phyloP scores from a whole-genome alignment of 257 asterid species.

The Solanum sejunctum region DNA sequence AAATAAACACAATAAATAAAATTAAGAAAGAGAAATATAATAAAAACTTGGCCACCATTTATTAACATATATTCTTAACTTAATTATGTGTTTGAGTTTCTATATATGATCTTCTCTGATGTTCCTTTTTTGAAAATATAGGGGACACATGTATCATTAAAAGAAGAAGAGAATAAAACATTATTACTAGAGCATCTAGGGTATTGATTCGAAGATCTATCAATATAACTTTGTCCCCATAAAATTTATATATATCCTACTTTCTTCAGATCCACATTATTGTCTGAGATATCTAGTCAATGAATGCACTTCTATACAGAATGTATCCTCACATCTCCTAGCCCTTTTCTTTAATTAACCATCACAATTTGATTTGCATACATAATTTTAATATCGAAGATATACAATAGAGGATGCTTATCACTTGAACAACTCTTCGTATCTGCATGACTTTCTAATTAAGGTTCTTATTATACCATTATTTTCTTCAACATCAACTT shows the following conservation, averaged over 20 bases:
- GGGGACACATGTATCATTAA: not conserved
- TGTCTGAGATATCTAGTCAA: not conserved
- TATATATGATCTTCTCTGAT: not conserved
- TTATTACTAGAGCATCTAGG: not conserved
- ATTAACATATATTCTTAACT: not conserved
- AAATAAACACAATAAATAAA: not conserved
- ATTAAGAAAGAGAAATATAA: not conserved
- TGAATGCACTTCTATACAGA: too few relatives aligned
- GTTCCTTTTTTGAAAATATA: not conserved
- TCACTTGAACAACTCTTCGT: too few relatives aligned
- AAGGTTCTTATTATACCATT: too few relatives aligned
- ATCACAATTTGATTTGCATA: too few relatives aligned
- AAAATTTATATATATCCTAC: not conserved
- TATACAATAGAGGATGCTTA: too few relatives aligned
- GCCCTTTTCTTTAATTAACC: too few relatives aligned
- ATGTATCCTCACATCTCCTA: too few relatives aligned
- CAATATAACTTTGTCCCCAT: not conserved
- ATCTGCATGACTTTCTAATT: too few relatives aligned
- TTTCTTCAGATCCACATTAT: not conserved
- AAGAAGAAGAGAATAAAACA: not conserved
- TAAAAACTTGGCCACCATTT: not conserved
- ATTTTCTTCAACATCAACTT: not conserved
- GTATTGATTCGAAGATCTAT: not conserved
- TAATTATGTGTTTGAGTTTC: not conserved
- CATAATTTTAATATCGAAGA: too few relatives aligned